Evolutionary conservation across 495 filamentous ascomycete species (phyloP).

Genomic region (Pyrenula aspistea): DNA sequence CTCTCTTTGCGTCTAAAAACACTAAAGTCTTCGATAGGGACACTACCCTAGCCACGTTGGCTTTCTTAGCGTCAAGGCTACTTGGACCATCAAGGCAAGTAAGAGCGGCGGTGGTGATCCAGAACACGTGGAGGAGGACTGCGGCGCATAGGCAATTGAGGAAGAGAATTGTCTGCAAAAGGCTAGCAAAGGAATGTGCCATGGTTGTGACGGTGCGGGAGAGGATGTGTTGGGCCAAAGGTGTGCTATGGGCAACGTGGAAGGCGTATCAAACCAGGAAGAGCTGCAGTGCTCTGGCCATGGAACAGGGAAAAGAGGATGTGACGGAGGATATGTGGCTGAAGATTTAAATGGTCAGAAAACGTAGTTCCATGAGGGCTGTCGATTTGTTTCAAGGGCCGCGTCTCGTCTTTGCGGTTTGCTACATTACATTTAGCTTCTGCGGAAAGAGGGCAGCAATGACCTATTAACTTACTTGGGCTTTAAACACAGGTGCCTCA

Average conservation of each 20-base stretch:
- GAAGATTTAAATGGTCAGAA: no score
- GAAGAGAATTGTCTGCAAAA: conserved; percentile 26
- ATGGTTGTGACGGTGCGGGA: conserved; percentile 28
- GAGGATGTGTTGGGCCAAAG: conserved; percentile 36
- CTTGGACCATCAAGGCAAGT: conserved; percentile 34
- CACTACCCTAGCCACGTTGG: conserved; percentile 41
- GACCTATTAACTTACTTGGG: no score
- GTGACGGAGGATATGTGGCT: not conserved
- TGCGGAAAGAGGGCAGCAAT: no score
- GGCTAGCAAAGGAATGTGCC: conserved; percentile 34
- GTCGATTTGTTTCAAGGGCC: no score
- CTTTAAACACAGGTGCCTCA: no score
- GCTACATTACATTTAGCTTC: no score
- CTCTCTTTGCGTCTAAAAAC: conserved; percentile 18
- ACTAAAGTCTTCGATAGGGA: conserved; percentile 29
- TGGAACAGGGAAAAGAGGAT: not conserved
- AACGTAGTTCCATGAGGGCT: no score
- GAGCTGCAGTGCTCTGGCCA: not conserved
- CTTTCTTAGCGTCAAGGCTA: conserved; percentile 52
- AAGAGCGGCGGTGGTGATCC: conserved; percentile 32
- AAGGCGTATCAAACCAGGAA: conserved; percentile 8
- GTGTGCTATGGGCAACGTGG: conserved; percentile 35
- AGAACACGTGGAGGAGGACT: conserved; percentile 28
- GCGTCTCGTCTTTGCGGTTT: no score
- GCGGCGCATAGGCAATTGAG: conserved; percentile 13